Conservation (phyloP, 495 filamentous ascomycete species). For the Lentithecium fluviatile region DNA sequence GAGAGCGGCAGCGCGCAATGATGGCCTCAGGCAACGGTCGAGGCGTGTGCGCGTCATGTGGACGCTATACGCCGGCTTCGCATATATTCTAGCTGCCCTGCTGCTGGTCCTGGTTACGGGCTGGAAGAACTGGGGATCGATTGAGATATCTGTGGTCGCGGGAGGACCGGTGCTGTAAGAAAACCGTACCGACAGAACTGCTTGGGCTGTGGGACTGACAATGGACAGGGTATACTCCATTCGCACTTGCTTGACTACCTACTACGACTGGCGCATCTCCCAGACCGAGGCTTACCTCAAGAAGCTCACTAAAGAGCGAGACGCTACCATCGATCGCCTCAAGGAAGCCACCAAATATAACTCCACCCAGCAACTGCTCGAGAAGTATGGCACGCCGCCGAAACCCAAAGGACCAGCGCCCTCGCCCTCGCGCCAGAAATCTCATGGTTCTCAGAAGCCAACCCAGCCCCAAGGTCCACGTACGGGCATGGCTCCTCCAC, state of each 20-base stretch:
- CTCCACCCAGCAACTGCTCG: constrained; percentile 85
- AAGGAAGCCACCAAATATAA: constrained; percentile 94
- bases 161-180: constrained; percentile 77
- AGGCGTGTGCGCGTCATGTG: constrained; percentile 81
- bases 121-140: constrained; percentile 71
- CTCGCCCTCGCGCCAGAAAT: constrained; percentile 45
- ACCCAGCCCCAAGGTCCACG: constrained; percentile 41
- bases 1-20: constrained; percentile 65
- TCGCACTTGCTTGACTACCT: constrained; percentile 57
- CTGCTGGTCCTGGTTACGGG: constrained; percentile 81
- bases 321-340: constrained; percentile 86
- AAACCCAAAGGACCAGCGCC: constrained; percentile 23
- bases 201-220: constrained; percentile 2
- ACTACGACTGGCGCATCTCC: constrained; percentile 79
- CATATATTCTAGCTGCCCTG: constrained; percentile 80
- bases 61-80: constrained; percentile 86
- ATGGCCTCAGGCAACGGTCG: constrained; percentile 64
- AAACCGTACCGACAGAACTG: background rate
- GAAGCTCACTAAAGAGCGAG: constrained; percentile 69
- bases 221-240: constrained; percentile 63
- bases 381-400: constrained; percentile 71
- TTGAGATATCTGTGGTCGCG: constrained; percentile 72
- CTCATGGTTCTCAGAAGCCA: constrained; percentile 32
- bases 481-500: constrained; percentile 68
- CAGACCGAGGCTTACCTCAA: constrained; percentile 66